phyloP scores from a whole-genome alignment of 176 grass and related monocot species.

The Avena atlantica region DNA sequence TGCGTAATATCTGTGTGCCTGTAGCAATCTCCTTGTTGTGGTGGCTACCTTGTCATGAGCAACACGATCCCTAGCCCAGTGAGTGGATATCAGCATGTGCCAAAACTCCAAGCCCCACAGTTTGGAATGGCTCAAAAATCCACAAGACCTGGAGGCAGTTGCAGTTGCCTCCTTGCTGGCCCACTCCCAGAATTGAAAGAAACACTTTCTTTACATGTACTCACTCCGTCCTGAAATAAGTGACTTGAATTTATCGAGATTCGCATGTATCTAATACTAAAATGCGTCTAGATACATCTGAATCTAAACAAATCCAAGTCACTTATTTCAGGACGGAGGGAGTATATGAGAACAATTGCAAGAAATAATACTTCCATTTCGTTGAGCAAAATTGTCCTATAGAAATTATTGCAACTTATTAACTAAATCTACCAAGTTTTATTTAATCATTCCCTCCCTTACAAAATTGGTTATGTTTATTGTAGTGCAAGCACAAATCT shows the following conservation, averaged over 20 bases:
- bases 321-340: no score
- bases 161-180: not conserved
- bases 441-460: not conserved
- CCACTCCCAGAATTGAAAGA: not conserved
- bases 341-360: slow-evolving; percentile 3
- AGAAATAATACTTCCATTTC: not conserved
- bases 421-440: not conserved
- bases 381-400: not conserved
- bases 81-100: not conserved
- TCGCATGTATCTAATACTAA: no score
- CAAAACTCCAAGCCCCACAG: not conserved
- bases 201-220: not conserved
- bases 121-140: not conserved
- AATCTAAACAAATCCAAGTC: no score
- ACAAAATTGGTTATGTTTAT: slow-evolving; percentile 15
- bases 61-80: not conserved
- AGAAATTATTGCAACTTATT: not conserved
- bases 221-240: no score
- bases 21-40: not conserved
- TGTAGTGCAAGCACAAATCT: slow-evolving; percentile 68
- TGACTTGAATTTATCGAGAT: no score
- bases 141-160: not conserved
- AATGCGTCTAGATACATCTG: no score
- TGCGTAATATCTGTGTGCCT: not conserved
- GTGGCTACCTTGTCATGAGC: slow-evolving; percentile 8